Base-by-base conservation (phyloP, 2,329 filamentous ascomycete species). In the Neodidymelliopsis sp. region DNA sequence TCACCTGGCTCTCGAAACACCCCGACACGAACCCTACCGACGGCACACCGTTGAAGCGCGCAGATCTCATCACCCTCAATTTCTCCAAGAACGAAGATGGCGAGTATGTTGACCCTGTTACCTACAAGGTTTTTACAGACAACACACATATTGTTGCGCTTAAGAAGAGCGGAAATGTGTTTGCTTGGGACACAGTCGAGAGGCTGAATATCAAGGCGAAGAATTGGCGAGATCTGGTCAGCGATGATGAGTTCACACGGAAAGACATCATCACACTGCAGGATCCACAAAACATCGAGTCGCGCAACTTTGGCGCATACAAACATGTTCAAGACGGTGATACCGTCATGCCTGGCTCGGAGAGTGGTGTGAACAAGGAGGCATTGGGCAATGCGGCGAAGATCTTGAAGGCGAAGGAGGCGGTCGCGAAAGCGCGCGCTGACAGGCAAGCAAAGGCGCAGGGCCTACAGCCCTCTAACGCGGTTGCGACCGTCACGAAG, bases 91-190 rank as follows among this genome's bases (percentile, higher is more conserved):
- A 97, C 72, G 89, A 92, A 42, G 88, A 92, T 53, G 89, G 85
- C 42, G 94, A 97, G 63, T 89, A 94, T 65, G 90, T 97, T 56
- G 94, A 99, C 66, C 95, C 94, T 0, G 93, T 99, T 35, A 97
- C 92, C 0, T 97, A 90, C 80, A 99, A 99, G 74, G 89, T 96
- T 30, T 91, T 99, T 66, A 99, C 94, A 35, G 91, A 99, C 72
- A 97, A 97, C 74, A 97, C 94, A 4, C 94, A 97, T 73, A 90
- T 99, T 49, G 90, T 97, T 34, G 93, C 92, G 12, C 81, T 99
- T 56, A 82, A 85, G 48, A 88, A 81, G 45, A 93, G 92, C 49
- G 93, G 93, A 38, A 99, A 99, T 74, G 94, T 96, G 4, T 99
- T 97, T 70, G 87, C 92, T 1, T 97, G 88, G 84, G 95, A 99